Evolutionary conservation across 176 grass and related monocot species (phyloP).

Genomic region (Eleusine indica): DNA sequence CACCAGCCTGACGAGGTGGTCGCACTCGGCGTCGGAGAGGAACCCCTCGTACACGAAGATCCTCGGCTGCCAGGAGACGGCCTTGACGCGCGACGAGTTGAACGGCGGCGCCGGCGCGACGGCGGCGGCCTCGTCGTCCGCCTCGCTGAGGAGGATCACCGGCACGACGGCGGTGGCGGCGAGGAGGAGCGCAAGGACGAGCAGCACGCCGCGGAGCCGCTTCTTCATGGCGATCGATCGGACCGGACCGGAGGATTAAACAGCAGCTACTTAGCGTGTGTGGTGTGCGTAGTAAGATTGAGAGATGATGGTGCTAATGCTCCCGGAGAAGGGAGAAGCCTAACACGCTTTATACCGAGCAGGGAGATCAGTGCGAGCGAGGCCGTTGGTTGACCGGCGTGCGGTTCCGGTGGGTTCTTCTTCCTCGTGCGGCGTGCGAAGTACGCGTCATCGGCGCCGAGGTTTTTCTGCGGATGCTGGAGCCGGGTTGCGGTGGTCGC

Average conservation of each 20-base stretch:
- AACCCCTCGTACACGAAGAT: conserved; percentile 58
- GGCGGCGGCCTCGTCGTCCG: background rate
- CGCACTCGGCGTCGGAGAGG: conserved; percentile 59
- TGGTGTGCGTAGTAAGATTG: too few relatives aligned
- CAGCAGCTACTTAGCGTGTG: background rate
- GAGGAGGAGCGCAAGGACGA: conserved; percentile 36
- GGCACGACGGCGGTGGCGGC: conserved; percentile 38
- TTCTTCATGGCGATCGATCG: conserved; percentile 11
- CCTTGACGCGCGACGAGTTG: conserved; percentile 29
- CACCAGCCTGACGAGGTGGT: conserved; percentile 62
- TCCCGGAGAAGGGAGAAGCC: too few relatives aligned
- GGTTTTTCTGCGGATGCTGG: background rate
- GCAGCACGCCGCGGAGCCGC: conserved; percentile 29
- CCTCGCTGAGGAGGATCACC: conserved; percentile 27
- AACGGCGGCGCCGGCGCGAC: conserved; percentile 27
- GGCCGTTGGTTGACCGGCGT: background rate
- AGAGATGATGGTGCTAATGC: too few relatives aligned
- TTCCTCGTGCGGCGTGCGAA: background rate
- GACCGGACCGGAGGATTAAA: background rate
- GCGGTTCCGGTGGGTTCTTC: background rate
- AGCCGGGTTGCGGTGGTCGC: background rate
- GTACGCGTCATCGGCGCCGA: background rate
- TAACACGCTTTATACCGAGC: too few relatives aligned
- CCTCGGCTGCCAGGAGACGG: conserved; percentile 45
- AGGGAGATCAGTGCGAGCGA: background rate